A percentile compares a stretch with the other conserved stretches of the same genome.
Evolutionary conservation across 148 eudicot genomes (phyloP).

Genomic region (Amaranthus palmeri): DNA sequence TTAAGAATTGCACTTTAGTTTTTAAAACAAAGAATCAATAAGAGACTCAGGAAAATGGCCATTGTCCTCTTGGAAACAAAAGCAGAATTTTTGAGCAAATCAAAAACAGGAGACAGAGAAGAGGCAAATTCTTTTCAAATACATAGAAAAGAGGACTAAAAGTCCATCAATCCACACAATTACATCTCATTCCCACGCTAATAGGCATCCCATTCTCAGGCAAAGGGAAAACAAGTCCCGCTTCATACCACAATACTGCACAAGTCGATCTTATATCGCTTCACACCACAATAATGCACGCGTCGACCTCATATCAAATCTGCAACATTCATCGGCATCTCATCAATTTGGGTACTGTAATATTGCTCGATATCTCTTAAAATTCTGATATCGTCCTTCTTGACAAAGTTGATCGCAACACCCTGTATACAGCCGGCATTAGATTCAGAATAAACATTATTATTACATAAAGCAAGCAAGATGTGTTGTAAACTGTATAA

Average conservation of each 20-base stretch:
- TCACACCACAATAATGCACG: not conserved
- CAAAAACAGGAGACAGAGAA: too few species aligned
- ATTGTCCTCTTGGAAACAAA: too few species aligned
- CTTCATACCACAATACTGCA: not conserved
- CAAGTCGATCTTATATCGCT: too few species aligned
- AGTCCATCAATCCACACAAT: constrained; percentile 1
- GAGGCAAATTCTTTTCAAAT: too few species aligned
- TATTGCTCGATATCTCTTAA: constrained; percentile 91
- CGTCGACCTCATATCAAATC: constrained; percentile 48
- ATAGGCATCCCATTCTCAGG: not conserved
- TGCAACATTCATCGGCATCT: constrained; percentile 97
- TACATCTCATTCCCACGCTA: not conserved
- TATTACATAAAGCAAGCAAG: not conserved
- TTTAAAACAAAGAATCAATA: too few species aligned
- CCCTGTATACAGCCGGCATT: constrained; percentile 50
- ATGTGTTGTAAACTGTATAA: too few species aligned
- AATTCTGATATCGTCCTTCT: constrained; percentile 75
- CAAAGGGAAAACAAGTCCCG: not conserved
- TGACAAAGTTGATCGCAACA: constrained; percentile 91
- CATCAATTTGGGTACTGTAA: constrained; percentile 89
- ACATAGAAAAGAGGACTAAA: not conserved
- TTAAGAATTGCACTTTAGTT: too few species aligned
- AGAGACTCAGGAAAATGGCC: too few species aligned
- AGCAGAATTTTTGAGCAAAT: too few species aligned
- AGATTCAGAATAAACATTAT: not conserved